These are phyloP conservation scores for Celoporthe dispersa DNA, from an alignment of 2,329 filamentous ascomycete genomes.

Conservation along the genomic window DNA sequence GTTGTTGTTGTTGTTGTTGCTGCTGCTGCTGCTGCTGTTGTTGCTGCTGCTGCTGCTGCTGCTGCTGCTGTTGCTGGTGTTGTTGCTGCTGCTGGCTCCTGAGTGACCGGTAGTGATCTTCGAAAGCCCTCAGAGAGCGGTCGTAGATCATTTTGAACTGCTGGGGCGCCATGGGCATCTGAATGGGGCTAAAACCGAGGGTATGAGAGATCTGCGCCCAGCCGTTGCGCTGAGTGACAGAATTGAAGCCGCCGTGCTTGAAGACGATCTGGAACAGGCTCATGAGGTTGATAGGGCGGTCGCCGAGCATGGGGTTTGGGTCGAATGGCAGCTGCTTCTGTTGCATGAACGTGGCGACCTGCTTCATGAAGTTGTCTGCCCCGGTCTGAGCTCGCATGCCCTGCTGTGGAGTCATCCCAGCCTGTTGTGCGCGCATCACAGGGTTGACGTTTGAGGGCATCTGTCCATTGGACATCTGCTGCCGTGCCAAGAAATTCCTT, in stretches of 20 bases:
- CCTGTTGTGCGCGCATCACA: constrained; percentile 54
- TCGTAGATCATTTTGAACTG: constrained; percentile 78
- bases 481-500: constrained; percentile 58
- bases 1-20: constrained; percentile 39
- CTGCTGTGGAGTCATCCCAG: constrained; percentile 34
- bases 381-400: constrained; percentile 45
- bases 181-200: constrained; percentile 64
- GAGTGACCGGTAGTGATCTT: constrained; percentile 64
- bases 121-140: constrained; percentile 75
- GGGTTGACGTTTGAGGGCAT: constrained; percentile 50
- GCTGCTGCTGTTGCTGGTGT: constrained; percentile 44
- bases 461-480: constrained; percentile 61
- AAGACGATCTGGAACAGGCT: constrained; percentile 78
- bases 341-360: constrained; percentile 77
- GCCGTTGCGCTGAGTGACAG: constrained; percentile 68
- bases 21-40: constrained; percentile 46
- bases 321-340: constrained; percentile 76
- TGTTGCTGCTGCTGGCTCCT: constrained; percentile 56
- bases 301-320: constrained; percentile 71
- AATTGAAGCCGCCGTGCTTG: constrained; percentile 77
- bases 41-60: constrained; percentile 41
- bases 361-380: constrained; percentile 75
- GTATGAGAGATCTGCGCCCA: constrained; percentile 76
- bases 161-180: constrained; percentile 67
- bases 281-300: constrained; percentile 74